Base-by-base conservation (phyloP, 2,329 filamentous ascomycete species). In the Arthrobotrys iridis region DNA sequence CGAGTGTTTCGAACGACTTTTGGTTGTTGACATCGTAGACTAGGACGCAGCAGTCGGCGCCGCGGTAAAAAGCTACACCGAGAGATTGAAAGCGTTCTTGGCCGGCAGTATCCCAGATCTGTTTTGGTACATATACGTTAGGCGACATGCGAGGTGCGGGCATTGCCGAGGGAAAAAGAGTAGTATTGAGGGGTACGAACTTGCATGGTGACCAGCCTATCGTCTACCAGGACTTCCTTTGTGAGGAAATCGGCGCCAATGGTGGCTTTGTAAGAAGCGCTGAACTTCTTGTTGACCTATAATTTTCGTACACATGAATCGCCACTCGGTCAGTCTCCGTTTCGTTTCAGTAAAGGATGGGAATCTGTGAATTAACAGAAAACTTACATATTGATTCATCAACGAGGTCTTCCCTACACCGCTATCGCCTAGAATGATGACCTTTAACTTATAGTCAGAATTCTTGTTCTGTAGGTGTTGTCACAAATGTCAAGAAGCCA, bases 221-320 rank as follows among this genome's bases (percentile, higher is more conserved):
- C 95, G 84, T 98, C 95, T 64, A 99, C 94, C 78, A 97, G 86
- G 41, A 99, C 95, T 85, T 99, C 95, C 83, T 97, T 96, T 67
- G 95, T 99, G 76, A 99, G 87, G 84, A 99, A 99, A 84, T 99
- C 95, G 82, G 95, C 95, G 79, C 95, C 95, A 82, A 99, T 99
- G 48, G 95, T 99, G 74, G 95, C 95, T 86, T 99, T 99, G 89
- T 99, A 99, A 86, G 93, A 97, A 79, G 93, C 94, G 83, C 93
- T 97, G 86, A 99, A 99, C 84, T 99, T 98, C 86, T 99, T 99
- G 87, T 99, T 99, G 88, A 99, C 94, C 94, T 98, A 79, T 79
- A 50, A 62, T 66, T 66, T 28, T 55, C 26, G 15, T 30, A 59
- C 50, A 45, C 35, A 80, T 55, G 78, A 55, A 35, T 18, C 30